Percentiles rank a stretch among this genome's conserved stretches.
phyloP scores from a whole-genome alignment of 768 basidiomycete genomes.

The Tylopilus cervinicoccineus region DNA sequence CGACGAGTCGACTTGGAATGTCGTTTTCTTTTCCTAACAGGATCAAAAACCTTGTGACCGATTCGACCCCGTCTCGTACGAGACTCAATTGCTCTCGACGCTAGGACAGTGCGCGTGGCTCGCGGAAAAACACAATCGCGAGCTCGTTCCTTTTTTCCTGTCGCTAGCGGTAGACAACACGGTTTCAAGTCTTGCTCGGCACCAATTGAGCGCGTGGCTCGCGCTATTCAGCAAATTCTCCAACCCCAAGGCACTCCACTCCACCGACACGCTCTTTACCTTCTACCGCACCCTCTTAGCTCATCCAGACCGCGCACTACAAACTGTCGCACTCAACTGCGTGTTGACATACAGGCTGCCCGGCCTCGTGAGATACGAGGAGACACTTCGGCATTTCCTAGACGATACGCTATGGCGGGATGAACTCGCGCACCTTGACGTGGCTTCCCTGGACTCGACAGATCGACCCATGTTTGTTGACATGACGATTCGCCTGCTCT shows the following conservation, averaged over 20 bases:
- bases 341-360: slow-evolving; percentile 78
- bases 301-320: slow-evolving; percentile 78
- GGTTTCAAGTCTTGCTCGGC: slow-evolving; percentile 45
- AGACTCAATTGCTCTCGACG: slow-evolving; percentile 70
- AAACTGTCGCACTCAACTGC: slow-evolving; percentile 72
- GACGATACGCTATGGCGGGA: slow-evolving; percentile 92
- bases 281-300: slow-evolving; percentile 76
- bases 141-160: slow-evolving; percentile 85
- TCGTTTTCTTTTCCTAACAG: slow-evolving; percentile 18
- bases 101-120: slow-evolving; percentile 67
- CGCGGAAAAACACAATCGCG: slow-evolving; percentile 83
- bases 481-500: slow-evolving; percentile 71
- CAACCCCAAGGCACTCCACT: slow-evolving; percentile 87
- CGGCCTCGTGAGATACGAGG: slow-evolving; percentile 48
- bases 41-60: slow-evolving; percentile 45
- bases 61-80: slow-evolving; percentile 74
- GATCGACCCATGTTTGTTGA: slow-evolving; percentile 68
- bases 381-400: slow-evolving; percentile 64
- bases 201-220: slow-evolving; percentile 73
- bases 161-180: slow-evolving; percentile 34
- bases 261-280: slow-evolving; percentile 57
- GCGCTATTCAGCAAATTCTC: slow-evolving; percentile 83
- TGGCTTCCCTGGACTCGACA: slow-evolving; percentile 50
- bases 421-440: slow-evolving; percentile 67
- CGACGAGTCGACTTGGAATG: neutral